Conservation (phyloP, 2,329 filamentous ascomycete species). For the Colletotrichum sp. region DNA sequence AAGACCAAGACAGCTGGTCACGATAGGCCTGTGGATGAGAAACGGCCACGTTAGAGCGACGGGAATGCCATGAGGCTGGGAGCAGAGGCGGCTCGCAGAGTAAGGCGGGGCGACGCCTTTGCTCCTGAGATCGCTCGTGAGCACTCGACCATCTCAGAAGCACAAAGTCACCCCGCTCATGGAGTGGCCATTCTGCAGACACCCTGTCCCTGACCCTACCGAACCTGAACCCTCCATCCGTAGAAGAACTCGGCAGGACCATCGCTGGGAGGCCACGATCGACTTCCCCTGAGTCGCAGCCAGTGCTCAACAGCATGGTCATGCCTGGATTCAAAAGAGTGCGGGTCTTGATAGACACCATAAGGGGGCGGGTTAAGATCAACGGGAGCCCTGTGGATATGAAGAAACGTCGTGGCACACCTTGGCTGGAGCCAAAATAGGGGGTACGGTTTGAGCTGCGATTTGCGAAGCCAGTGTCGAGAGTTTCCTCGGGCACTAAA, state of each 20-base stretch:
- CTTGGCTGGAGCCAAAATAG: background rate
- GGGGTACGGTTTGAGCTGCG: background rate
- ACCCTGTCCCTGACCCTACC: background rate
- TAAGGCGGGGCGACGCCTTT: background rate
- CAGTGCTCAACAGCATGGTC: background rate
- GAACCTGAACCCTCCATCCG: background rate
- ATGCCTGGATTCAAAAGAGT: background rate
- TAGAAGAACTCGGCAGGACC: background rate
- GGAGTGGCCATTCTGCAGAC: background rate
- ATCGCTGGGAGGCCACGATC: background rate
- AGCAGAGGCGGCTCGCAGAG: background rate
- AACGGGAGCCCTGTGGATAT: background rate
- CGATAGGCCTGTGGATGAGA: background rate
- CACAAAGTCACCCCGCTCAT: background rate
- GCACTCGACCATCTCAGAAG: background rate
- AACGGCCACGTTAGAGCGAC: background rate
- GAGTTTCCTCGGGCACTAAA: background rate
- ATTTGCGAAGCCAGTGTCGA: background rate
- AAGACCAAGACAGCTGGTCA: background rate
- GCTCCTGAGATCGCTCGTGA: background rate
- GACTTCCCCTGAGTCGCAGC: background rate
- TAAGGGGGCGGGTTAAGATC: background rate
- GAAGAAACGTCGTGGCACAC: background rate
- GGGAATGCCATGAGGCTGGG: background rate
- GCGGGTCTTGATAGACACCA: background rate